A percentile compares a stretch with the other conserved stretches of the same genome.
Conservation (phyloP, 768 basidiomycete species). For the Cyathus striatus region DNA sequence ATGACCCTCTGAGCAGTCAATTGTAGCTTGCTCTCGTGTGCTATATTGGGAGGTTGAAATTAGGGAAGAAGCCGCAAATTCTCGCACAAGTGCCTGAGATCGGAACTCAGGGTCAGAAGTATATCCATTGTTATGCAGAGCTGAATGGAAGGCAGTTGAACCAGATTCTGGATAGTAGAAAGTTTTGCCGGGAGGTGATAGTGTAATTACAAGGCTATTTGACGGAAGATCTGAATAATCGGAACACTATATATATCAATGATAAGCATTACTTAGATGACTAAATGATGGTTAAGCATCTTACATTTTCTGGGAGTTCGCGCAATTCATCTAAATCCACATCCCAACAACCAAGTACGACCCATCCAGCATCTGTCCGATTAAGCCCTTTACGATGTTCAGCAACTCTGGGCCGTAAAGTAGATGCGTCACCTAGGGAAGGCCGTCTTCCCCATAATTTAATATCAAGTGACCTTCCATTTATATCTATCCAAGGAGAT, state of each 20-base stretch:
- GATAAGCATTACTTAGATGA: too few species aligned
- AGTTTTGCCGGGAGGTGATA: constrained; percentile 56
- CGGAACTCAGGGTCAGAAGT: constrained; percentile 69
- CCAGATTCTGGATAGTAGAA: constrained; percentile 48
- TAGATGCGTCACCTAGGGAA: not conserved
- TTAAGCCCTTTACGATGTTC: not conserved
- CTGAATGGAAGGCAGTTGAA: too few species aligned
- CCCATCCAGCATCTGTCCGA: constrained; percentile 37
- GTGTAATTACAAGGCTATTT: constrained; percentile 66
- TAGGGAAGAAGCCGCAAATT: too few species aligned
- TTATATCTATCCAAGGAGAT: constrained; percentile 48
- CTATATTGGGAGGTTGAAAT: too few species aligned
- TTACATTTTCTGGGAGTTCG: constrained; percentile 58
- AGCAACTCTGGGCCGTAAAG: not conserved
- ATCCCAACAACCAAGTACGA: constrained; percentile 62
- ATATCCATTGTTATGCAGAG: constrained; percentile 60
- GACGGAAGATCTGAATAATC: constrained; percentile 55
- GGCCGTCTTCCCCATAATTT: constrained; percentile 53
- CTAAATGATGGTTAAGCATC: too few species aligned
- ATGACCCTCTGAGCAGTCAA: constrained; percentile 3
- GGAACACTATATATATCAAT: too few species aligned
- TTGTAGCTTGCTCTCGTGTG: too few species aligned
- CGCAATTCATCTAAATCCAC: constrained; percentile 54
- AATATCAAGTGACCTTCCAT: constrained; percentile 45
- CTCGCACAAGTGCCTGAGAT: too few species aligned